These are phyloP conservation scores for Boletus holoroseus DNA, from an alignment of 1,284 basidiomycete genomes.

Conservation along the genomic window DNA sequence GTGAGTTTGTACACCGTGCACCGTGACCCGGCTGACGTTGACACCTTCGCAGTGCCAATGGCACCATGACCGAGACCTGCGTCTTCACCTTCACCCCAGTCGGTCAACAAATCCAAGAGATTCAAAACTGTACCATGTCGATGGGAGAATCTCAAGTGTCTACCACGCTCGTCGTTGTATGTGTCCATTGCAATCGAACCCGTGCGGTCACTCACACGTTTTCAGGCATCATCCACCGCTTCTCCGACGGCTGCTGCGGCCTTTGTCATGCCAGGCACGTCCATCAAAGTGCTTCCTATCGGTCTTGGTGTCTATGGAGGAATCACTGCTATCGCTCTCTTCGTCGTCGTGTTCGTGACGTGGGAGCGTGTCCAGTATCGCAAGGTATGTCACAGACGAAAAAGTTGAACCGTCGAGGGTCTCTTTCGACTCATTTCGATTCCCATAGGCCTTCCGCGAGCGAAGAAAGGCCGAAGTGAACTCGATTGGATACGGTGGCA, in stretches of 20 bases:
- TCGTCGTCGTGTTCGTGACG: slow-evolving; percentile 74
- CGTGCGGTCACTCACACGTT: background rate
- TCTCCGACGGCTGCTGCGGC: slow-evolving; percentile 40
- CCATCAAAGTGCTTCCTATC: slow-evolving; percentile 68
- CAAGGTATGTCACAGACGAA: slow-evolving; percentile 46
- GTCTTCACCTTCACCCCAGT: slow-evolving; percentile 56
- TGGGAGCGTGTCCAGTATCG: slow-evolving; percentile 78
- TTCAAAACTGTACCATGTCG: slow-evolving; percentile 50
- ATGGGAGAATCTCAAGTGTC: slow-evolving; percentile 21
- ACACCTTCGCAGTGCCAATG: slow-evolving; percentile 34
- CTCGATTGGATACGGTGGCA: slow-evolving; percentile 57
- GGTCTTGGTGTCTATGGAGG: slow-evolving; percentile 77
- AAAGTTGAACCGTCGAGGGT: background rate
- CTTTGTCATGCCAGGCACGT: slow-evolving; percentile 66
- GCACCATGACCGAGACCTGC: slow-evolving; percentile 58
- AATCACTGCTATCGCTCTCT: slow-evolving; percentile 71
- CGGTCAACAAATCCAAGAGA: slow-evolving; percentile 53
- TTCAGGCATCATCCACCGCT: slow-evolving; percentile 31
- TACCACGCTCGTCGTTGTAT: slow-evolving; percentile 7
- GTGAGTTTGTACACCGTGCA: slow-evolving; percentile 17
- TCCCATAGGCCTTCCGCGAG: slow-evolving; percentile 61
- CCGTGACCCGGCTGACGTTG: background rate
- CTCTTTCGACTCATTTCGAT: slow-evolving; percentile 12
- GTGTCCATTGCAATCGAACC: background rate
- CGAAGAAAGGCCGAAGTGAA: slow-evolving; percentile 64